Evolutionary conservation across 2,329 filamentous ascomycete genomes (phyloP), one percentile per base, ranked within the genome.

Genomic region (Sclerotinia subarctica): DNA sequence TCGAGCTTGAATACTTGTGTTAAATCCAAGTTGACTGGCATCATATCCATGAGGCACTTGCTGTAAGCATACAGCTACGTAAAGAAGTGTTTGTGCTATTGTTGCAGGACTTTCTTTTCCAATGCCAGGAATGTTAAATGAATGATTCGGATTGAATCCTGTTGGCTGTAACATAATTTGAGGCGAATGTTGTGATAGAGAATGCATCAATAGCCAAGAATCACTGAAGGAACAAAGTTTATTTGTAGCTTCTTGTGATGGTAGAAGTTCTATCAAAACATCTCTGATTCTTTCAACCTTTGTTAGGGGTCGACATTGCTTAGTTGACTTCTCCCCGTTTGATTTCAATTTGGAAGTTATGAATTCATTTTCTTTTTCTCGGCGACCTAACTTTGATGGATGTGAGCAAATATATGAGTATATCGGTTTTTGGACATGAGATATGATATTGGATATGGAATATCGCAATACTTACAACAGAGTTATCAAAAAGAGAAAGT

Each of bases 401-500:
- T n/a, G 56, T 66, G 44, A 66, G 64, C 58, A 24, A 24, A 49
- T 19, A 24, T 35, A 24, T 24, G 6, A 49, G n/a, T 38, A 42
- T 5, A 42, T 5, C 13, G 8, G 15, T 4, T 17, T 5, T 59
- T 68, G 67, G 24, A 24, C 56, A 52, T 42, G 38, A 13, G 38
- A 19, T 2, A 4, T 59, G 15, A 10, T 35, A 35, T 42, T 11
- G 38, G 38, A 19, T 2, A 4, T 59, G 69, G 66, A 19, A 24
- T 53, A 52, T 35, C 11, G 32, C 13, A 17, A 46, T 46, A 71
- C 73, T 71, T 60, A 76, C 74, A 32, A 76, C 69, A 49, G 70
- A 42, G 65, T 74, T 75, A 54, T 77, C 76, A 69, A 76, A 77
- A 13, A 77, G 69, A 24, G 74, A 72, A n/a, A 76, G 65, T 56